Base-by-base conservation (phyloP, 768 basidiomycete genomes). In the Boletellus emodensis region DNA sequence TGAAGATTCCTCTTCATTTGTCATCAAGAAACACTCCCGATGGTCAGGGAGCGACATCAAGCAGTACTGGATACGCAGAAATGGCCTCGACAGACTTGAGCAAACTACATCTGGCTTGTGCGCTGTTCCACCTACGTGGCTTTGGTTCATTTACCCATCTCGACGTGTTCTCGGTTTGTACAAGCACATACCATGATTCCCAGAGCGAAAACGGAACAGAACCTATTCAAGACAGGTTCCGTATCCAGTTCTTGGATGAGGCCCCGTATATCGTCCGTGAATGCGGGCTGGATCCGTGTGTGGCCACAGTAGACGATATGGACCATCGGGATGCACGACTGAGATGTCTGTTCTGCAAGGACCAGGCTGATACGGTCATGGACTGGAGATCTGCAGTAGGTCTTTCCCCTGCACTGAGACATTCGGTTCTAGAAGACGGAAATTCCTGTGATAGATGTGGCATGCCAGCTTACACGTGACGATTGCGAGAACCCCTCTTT, bases 231-330 rank as follows among this genome's bases (percentile, higher is more conserved):
- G 24, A 34, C 6, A 46, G 33, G 26, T 46, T 43, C 3, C 12
- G 18, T 28, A 44, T 52, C 33, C 3, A 2, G 14, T 40, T 52
- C 17, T 5, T 49, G 4, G 20, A 33, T 2, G 46, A 38, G 5
- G 53, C 48, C 12, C 46, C 43, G 6, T 32, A 46, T 12, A 46
- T 56, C 15, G 26, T 56, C 8, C 39, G 15, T 33, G 15, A 39
- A 14, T 55, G 53, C 15, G 49, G 46, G 2, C 22, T 57, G 30
- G 49, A 55, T 32, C 56, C 46, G 2, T 35, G 20, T 11, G 34
- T 49, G 13, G 54, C 56, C n/a, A 57, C 47, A 3, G 24, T 14
- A 4, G 56, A 48, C 11, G 50, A 57, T 13, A 56, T 57, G 56
- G 50, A 57, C 17, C 34, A 9, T 5, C 44, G 26, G 22, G 37